Evolutionary conservation across 345 rosid genomes (phyloP), one percentile per base, ranked within the genome.

Genomic region (Erodium maritimum): DNA sequence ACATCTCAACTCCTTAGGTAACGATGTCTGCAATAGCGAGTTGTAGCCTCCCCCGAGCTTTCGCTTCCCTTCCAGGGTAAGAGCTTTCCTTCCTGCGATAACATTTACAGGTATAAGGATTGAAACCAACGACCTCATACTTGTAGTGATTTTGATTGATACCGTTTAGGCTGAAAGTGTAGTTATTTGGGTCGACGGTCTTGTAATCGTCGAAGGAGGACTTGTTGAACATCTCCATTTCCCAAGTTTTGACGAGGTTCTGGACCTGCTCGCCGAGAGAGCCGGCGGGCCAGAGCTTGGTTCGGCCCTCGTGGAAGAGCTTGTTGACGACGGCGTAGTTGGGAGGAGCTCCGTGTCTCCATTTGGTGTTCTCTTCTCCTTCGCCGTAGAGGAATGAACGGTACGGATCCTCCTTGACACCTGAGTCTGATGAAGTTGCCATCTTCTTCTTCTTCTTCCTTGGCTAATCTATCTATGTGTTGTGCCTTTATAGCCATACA

Each of bases 171-270:
- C 75, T 77, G 56, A 61, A 59, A 21, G 78, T 74, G 45, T 67
- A 75, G 1, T 69, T 79, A 16, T 52, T 61, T 6, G 67, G 70
- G 62, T 82, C 73, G 46, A 76, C 23, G 17, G 78, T 50, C 51
- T 80, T 84, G 29, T 22, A 62, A 54, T 84, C 87, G 17, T 66
- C 63, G 61, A 61, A 63, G 57, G 34, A 17, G 13, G 67, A 59
- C 48, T 84, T 84, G 63, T 79, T 62, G 58, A 84, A 79, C 60
- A 81, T 29, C 55, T 84, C 87, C 87, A 81, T 84, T 59, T 84
- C 87, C 87, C 83, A 84, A 33, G 87, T 77, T 75, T 82, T 82
- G 17, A 84, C 71, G 9, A 82, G 82, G 67, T 84, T 77, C 67
- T 84, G 91, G 9, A 84, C 82, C 56, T 74, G 69, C 56, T 84